phyloP scores from a whole-genome alignment of 257 asterid species.

The Plantago major region DNA sequence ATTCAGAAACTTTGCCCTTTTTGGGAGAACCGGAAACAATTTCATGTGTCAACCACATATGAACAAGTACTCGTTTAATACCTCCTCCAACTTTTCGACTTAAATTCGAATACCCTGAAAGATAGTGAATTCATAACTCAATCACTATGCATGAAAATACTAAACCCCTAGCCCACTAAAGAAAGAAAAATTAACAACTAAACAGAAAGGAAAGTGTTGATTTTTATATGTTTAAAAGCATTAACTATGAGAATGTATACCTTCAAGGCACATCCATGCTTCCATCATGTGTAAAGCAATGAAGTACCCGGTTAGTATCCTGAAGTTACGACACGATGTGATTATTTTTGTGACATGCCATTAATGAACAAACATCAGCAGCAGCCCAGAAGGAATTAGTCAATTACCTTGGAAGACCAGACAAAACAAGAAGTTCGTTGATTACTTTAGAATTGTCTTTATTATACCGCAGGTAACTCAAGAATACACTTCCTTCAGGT shows the following conservation, averaged over 20 bases:
- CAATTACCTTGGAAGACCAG: constrained; percentile 87
- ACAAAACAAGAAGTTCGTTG: constrained; percentile 68
- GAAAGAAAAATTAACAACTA: too few species aligned
- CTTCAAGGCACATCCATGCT: constrained; percentile 86
- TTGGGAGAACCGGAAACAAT: constrained; percentile 65
- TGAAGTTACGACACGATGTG: constrained; percentile 13
- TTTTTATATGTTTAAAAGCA: not conserved
- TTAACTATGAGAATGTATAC: constrained; percentile 24
- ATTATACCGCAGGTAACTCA: constrained; percentile 20
- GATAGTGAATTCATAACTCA: too few species aligned
- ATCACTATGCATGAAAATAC: too few species aligned
- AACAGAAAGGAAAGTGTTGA: too few species aligned
- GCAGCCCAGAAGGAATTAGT: constrained; percentile 1
- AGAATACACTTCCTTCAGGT: constrained; percentile 49
- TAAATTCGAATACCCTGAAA: constrained; percentile 61
- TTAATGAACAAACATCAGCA: not conserved
- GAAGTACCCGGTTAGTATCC: constrained; percentile 83
- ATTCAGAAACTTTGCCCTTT: constrained; percentile 74
- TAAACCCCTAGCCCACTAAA: too few species aligned
- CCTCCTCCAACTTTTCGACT: constrained; percentile 32
- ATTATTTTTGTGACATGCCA: not conserved
- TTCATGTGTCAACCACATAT: constrained; percentile 92
- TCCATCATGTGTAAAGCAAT: constrained; percentile 98
- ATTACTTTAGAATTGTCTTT: constrained; percentile 82
- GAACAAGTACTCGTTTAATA: constrained; percentile 93